These are phyloP conservation scores for Talaromyces borbonicus DNA, from an alignment of 495 filamentous ascomycete genomes.

Conservation along the genomic window DNA sequence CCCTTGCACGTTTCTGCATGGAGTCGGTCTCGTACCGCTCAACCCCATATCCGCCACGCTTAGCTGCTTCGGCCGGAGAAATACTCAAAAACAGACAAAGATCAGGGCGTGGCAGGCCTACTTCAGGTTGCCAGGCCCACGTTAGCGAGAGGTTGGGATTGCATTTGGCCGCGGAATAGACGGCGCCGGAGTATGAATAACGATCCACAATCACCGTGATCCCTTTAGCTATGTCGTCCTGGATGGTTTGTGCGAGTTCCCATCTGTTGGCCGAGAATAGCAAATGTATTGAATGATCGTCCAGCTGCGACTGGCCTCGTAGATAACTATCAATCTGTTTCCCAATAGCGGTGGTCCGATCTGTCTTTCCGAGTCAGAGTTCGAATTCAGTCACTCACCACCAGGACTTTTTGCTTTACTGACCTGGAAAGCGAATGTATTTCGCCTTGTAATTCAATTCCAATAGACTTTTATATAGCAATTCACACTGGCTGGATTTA, in stretches of 20 bases:
- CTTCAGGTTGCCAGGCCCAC: constrained; percentile 77
- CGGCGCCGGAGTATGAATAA: constrained; percentile 87
- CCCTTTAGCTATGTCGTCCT: constrained; percentile 49
- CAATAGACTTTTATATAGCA: constrained; percentile 55
- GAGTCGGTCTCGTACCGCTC: constrained; percentile 82
- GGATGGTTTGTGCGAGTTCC: constrained; percentile 67
- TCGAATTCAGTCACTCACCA: not conserved
- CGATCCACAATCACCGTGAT: constrained; percentile 77
- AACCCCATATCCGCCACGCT: constrained; percentile 72
- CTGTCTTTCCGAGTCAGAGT: constrained; percentile 42
- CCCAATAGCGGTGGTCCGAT: constrained; percentile 82
- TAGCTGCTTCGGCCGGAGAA: constrained; percentile 57
- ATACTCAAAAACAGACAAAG: constrained; percentile 80
- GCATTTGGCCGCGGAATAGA: constrained; percentile 90
- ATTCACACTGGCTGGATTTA: constrained; percentile 87
- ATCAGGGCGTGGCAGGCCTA: constrained; percentile 82
- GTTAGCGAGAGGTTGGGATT: constrained; percentile 57
- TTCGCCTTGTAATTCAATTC: constrained; percentile 52
- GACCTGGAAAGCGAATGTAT: constrained; percentile 84
- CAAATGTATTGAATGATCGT: constrained; percentile 90
- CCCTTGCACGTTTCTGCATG: constrained; percentile 73
- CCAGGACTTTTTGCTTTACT: too few relatives aligned
- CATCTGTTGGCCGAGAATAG: constrained; percentile 95
- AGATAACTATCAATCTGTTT: constrained; percentile 85
- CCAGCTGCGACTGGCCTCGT: constrained; percentile 59